These are phyloP conservation scores for Boletus insuetus DNA, from an alignment of 768 basidiomycete species.

Conservation along the genomic window DNA sequence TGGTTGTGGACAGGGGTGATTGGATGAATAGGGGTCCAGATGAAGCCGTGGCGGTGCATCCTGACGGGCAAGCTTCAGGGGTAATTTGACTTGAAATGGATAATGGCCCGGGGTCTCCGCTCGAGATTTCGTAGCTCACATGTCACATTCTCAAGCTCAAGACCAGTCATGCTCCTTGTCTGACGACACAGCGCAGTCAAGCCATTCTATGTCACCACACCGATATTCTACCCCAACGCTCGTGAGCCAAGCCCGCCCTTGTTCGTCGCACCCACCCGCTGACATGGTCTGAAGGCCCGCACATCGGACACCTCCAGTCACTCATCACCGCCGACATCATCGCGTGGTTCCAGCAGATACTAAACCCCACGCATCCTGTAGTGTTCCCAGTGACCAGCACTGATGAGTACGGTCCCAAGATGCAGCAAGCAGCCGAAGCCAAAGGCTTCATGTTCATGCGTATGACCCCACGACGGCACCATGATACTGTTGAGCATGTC, in stretches of 20 bases:
- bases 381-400: constrained; percentile 78
- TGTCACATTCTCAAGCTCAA: constrained; percentile 1
- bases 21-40: no score
- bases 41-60: no score
- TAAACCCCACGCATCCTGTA: constrained; percentile 50
- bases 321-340: constrained; percentile 79
- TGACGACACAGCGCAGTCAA: constrained; percentile 34
- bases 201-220: constrained; percentile 85
- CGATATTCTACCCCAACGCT: constrained; percentile 94
- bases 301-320: constrained; percentile 87
- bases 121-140: neutral
- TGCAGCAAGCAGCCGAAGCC: constrained; percentile 75
- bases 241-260: constrained; percentile 36
- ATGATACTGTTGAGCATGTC: constrained; percentile 80
- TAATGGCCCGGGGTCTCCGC: neutral
- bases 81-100: no score
- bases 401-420: constrained; percentile 91
- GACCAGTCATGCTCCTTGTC: neutral
- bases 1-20: no score
- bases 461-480: constrained; percentile 66
- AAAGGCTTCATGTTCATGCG: constrained; percentile 66
- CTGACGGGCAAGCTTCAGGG: no score
- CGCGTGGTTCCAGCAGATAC: constrained; percentile 63
- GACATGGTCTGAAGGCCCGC: constrained; percentile 50
- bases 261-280: neutral